Base-by-base conservation (phyloP, 352 stramenopile genomes). In the Phytophthora citricola region DNA sequence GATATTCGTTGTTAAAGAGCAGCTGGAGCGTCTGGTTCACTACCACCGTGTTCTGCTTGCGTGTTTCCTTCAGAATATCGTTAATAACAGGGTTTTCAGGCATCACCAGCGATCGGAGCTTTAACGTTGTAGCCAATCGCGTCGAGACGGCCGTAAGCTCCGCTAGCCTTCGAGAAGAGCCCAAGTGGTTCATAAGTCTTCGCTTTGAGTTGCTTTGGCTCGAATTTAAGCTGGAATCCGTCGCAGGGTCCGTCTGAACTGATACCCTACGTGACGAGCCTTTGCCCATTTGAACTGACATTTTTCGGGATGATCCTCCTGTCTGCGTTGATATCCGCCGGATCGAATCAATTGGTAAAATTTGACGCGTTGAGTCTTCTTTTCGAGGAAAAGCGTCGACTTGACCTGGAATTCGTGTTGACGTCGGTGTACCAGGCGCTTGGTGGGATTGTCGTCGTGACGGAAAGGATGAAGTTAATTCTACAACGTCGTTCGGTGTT, bases 1-100 rank as follows among this genome's bases (percentile, higher is more conserved):
- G 60, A 39, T 83, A 81, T 8, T 83, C 75, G 49, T 73, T 79
- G 22, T 78, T 71, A 24, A 83, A 83, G 10, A 83, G 69, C 47
- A 83, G 38, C 31, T 76, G 71, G 15, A 78, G 57, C 15, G 68
- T 76, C 43, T 79, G 67, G 20, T 82, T 72, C 20, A 82, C 63
- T 1, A 63, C 62, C n/a, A 64, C 39, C 0, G 73, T 77, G 49
- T 78, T 78, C 14, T 81, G 69, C 39, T 71, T 71, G 5, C 69
- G 48, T 11, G 67, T 71, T 24, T 68, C 67, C 22, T 71, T 75
- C 9, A 75, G 10, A 40, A 75, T 55, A 17, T 75, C 67, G 14
- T 64, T 72, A 9, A 75, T 71, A 12, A 71, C 40, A 7, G 56
- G 50, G 22, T 63, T 74, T 29, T 50, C 66, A 12, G 38, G 58